These are phyloP conservation scores for Akebia trifoliata DNA, from an alignment of 164 flowering plant species.

Conservation along the genomic window DNA sequence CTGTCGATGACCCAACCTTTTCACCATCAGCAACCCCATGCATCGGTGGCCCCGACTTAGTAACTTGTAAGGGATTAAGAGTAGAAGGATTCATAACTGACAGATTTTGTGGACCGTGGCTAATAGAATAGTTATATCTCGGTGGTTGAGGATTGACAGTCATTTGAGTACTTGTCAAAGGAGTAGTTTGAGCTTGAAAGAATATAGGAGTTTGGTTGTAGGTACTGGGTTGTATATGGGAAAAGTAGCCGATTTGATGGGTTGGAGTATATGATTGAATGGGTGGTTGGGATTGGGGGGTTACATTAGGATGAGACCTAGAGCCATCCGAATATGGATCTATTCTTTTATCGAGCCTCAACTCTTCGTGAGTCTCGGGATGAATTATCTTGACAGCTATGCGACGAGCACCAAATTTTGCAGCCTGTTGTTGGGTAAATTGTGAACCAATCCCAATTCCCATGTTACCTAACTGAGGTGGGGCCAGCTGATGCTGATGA, in stretches of 20 bases:
- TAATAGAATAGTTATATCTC: constrained; percentile 46
- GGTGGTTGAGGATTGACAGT: constrained; percentile 49
- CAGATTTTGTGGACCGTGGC: constrained; percentile 38
- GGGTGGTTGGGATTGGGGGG: constrained; percentile 69
- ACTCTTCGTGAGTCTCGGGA: constrained; percentile 82
- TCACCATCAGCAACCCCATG: constrained; percentile 34
- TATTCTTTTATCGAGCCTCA: constrained; percentile 56
- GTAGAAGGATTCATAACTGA: constrained; percentile 33
- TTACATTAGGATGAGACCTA: constrained; percentile 43
- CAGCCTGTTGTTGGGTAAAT: constrained; percentile 60
- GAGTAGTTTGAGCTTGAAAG: constrained; percentile 42
- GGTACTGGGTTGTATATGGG: constrained; percentile 29
- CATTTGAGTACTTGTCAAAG: constrained; percentile 46
- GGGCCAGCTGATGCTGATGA: constrained; percentile 60
- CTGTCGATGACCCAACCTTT: constrained; percentile 28
- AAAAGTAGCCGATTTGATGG: constrained; percentile 46
- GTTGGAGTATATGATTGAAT: constrained; percentile 44
- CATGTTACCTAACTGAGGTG: constrained; percentile 49
- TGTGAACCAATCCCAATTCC: constrained; percentile 52
- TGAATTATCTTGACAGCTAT: constrained; percentile 86
- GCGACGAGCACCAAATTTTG: constrained; percentile 47
- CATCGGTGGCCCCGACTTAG: constrained; percentile 27
- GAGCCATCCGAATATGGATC: constrained; percentile 41
- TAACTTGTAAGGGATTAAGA: constrained; percentile 24
- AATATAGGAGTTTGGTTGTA: constrained; percentile 39